Evolutionary conservation across 208 protist species (phyloP).

Genomic region (Novymonas esmeraldas): DNA sequence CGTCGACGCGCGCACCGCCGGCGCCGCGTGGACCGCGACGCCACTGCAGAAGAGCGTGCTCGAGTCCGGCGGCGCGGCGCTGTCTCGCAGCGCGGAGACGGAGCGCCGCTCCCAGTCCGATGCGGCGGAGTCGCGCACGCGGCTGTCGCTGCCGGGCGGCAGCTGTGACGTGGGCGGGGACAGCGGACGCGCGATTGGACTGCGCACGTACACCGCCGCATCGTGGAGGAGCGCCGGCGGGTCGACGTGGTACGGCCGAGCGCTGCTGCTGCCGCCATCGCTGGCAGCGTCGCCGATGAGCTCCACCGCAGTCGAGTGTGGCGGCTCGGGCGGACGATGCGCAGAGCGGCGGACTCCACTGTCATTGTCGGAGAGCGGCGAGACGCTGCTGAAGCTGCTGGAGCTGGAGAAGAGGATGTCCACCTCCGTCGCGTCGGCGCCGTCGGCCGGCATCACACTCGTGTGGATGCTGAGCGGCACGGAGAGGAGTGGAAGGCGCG

Average conservation of each 20-base stretch:
- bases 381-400: conserved; percentile 19
- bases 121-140: background rate
- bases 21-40: background rate
- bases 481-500: too few species aligned
- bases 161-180: background rate
- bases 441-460: background rate
- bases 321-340: too few species aligned
- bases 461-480: background rate
- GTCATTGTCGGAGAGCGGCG: background rate
- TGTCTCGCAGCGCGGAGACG: conserved; percentile 12
- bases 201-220: background rate
- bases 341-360: too few species aligned
- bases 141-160: background rate
- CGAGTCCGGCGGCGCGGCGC: conserved; percentile 10
- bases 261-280: too few species aligned
- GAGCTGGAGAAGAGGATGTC: conserved; percentile 16
- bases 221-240: background rate
- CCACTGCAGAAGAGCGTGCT: conserved; percentile 16
- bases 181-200: background rate
- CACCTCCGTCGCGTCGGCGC: background rate
- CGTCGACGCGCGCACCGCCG: background rate
- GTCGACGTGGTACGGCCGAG: background rate
- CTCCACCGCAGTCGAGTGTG: too few species aligned
- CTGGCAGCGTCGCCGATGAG: too few species aligned
- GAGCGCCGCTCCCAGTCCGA: conserved; percentile 1